Evolutionary conservation across 1,284 basidiomycete species (phyloP).

Genomic region (Ustilago curta): DNA sequence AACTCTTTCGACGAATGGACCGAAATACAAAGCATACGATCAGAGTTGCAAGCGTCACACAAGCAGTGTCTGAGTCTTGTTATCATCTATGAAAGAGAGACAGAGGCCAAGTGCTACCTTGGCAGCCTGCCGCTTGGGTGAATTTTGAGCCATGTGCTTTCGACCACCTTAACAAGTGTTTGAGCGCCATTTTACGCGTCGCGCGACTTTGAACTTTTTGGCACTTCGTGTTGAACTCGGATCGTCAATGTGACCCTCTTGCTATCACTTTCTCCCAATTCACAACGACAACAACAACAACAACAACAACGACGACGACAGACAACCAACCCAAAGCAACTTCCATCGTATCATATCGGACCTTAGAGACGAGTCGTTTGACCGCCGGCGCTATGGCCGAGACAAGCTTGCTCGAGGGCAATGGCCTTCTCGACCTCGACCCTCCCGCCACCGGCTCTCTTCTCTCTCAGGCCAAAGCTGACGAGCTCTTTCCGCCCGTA

Average conservation of each 20-base stretch:
- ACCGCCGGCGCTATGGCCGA: slow-evolving; percentile 15
- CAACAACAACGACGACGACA: background rate
- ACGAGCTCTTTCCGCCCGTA: slow-evolving; percentile 32
- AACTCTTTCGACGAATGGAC: no score
- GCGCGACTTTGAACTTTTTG: slow-evolving; percentile 20
- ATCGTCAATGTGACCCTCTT: background rate
- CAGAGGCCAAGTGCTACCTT: no score
- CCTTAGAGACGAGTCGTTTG: background rate
- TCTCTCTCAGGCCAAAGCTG: slow-evolving; percentile 19
- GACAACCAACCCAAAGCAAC: background rate
- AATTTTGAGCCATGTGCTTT: background rate
- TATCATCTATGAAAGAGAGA: no score
- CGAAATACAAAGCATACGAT: no score
- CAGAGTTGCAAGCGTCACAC: no score
- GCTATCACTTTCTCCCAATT: background rate
- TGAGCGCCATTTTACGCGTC: slow-evolving; percentile 34
- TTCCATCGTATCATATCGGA: background rate
- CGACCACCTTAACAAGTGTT: slow-evolving; percentile 15
- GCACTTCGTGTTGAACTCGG: slow-evolving; percentile 38
- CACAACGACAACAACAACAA: slow-evolving; percentile 11
- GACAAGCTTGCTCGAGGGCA: slow-evolving; percentile 28
- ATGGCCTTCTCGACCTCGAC: slow-evolving; percentile 42
- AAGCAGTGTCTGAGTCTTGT: no score
- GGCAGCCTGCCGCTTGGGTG: no score
- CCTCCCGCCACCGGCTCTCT: slow-evolving; percentile 12